Conservation (phyloP, 805 yeast genomes). For the Metahyphopichia silvanorum region DNA sequence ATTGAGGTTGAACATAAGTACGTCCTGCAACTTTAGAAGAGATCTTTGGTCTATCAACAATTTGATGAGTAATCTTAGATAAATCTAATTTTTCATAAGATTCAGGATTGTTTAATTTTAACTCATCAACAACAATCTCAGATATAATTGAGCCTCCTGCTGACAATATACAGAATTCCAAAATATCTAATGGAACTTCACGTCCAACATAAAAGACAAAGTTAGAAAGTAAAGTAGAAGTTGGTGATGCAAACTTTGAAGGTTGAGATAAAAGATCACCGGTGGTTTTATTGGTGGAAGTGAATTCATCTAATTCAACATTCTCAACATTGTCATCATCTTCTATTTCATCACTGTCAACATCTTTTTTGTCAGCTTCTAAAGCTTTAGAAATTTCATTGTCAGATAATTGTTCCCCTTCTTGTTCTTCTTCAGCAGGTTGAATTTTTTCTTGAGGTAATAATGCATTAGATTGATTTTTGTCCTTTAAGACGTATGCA, state of each 20-base stretch:
- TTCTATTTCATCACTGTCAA: slow-evolving; percentile 11
- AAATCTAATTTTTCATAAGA: slow-evolving; percentile 53
- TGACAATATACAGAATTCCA: slow-evolving; percentile 83
- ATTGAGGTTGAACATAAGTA: slow-evolving; percentile 95
- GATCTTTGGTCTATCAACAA: slow-evolving; percentile 87
- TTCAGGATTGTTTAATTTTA: slow-evolving; percentile 46
- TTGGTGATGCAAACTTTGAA: slow-evolving; percentile 46
- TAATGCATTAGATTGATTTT: slow-evolving; percentile 32
- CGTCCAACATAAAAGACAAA: slow-evolving; percentile 88
- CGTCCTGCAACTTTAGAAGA: slow-evolving; percentile 80
- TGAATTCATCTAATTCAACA: slow-evolving; percentile 64
- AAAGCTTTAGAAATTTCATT: slow-evolving; percentile 50
- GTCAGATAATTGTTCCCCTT: slow-evolving; percentile 28
- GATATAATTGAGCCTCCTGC: slow-evolving; percentile 84
- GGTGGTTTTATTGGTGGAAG: slow-evolving; percentile 55
- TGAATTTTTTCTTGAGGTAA: slow-evolving; percentile 25
- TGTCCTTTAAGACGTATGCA: slow-evolving; percentile 69
- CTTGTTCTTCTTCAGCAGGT: slow-evolving; percentile 10
- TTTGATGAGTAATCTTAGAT: slow-evolving; percentile 82
- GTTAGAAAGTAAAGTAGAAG: slow-evolving; percentile 64
- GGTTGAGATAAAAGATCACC: slow-evolving; percentile 78
- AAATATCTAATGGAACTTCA: slow-evolving; percentile 89
- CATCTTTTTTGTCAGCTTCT: slow-evolving; percentile 38
- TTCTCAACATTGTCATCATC: slow-evolving; percentile 15
- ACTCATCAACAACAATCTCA: slow-evolving; percentile 83